Conservation (phyloP, 805 yeast genomes). For the Lipomyces sp. region DNA sequence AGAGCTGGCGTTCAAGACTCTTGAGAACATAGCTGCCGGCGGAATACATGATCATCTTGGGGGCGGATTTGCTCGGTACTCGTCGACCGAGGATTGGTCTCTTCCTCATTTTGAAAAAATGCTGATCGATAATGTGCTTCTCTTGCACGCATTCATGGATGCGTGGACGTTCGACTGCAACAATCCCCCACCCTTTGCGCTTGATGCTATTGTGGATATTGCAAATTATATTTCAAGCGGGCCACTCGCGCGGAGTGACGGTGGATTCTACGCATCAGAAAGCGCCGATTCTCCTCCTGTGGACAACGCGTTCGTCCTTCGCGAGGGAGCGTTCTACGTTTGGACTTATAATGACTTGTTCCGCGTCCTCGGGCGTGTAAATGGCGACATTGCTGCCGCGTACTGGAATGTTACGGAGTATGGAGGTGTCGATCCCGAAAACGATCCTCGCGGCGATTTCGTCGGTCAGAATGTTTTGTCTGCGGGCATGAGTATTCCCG, state of each 20-base stretch:
- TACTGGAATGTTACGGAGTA: conserved; percentile 38
- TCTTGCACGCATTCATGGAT: conserved; percentile 37
- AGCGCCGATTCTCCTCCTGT: conserved; percentile 38
- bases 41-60: conserved; percentile 43
- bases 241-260: conserved; percentile 29
- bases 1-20: conserved; percentile 33
- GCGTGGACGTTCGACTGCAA: conserved; percentile 31
- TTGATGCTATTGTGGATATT: conserved; percentile 30
- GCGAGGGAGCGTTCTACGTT: conserved; percentile 39
- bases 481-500: conserved; percentile 28
- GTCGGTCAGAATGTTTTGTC: conserved; percentile 37
- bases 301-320: conserved; percentile 14
- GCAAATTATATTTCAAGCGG: conserved; percentile 32
- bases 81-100: conserved; percentile 42
- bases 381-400: conserved; percentile 37
- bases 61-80: conserved; percentile 40
- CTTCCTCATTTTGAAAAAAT: conserved; percentile 43
- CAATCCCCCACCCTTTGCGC: conserved; percentile 26
- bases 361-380: conserved; percentile 28
- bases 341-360: conserved; percentile 40
- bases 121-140: conserved; percentile 38
- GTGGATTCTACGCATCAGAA: conserved; percentile 38
- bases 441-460: conserved; percentile 37
- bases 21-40: conserved; percentile 36
- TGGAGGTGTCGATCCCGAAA: conserved; percentile 40